Percentiles rank a stretch among this genome's conserved stretches.
These are phyloP conservation scores for Thamnidium elegans DNA, from an alignment of 192 early-diverging fungal genomes.

Conservation along the genomic window DNA sequence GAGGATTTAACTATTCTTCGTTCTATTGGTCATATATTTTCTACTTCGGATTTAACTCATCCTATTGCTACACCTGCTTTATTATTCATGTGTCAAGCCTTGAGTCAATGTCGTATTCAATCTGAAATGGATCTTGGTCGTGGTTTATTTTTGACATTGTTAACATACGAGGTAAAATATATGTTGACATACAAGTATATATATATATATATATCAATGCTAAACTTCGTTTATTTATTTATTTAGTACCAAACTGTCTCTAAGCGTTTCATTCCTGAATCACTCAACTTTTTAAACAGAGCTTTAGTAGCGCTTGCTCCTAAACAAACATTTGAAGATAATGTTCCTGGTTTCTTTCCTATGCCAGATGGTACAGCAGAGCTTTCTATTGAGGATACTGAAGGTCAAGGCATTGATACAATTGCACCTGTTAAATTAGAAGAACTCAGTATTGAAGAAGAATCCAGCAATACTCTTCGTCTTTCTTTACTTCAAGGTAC, in stretches of 20 bases:
- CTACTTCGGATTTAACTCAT: slow-evolving; percentile 91
- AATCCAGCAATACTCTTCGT: slow-evolving; percentile 21
- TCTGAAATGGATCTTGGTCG: slow-evolving; percentile 58
- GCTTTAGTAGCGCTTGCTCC: slow-evolving; percentile 46
- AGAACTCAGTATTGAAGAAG: slow-evolving; percentile 7
- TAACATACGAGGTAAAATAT: slow-evolving; percentile 59
- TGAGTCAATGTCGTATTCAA: slow-evolving; percentile 61
- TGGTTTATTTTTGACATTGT: slow-evolving; percentile 77
- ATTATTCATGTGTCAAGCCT: slow-evolving; percentile 74
- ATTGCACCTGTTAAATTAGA: slow-evolving; percentile 22
- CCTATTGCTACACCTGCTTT: slow-evolving; percentile 82
- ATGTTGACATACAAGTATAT: background rate
- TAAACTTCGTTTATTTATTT: slow-evolving; percentile 8
- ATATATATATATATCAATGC: background rate
- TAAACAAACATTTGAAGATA: slow-evolving; percentile 28
- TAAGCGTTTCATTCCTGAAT: slow-evolving; percentile 75
- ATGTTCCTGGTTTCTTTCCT: slow-evolving; percentile 47
- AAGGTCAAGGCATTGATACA: background rate
- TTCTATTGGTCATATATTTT: slow-evolving; percentile 74
- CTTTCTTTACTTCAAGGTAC: slow-evolving; percentile 40
- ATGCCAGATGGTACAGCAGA: slow-evolving; percentile 25
- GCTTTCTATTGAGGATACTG: slow-evolving; percentile 36
- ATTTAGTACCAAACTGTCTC: slow-evolving; percentile 61
- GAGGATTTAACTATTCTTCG: slow-evolving; percentile 67
- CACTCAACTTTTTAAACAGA: slow-evolving; percentile 59